Percentiles rank a stretch among this genome's conserved stretches.
Evolutionary conservation across 805 yeast species (phyloP).

Genomic region (Saturnispora mendoncae): DNA sequence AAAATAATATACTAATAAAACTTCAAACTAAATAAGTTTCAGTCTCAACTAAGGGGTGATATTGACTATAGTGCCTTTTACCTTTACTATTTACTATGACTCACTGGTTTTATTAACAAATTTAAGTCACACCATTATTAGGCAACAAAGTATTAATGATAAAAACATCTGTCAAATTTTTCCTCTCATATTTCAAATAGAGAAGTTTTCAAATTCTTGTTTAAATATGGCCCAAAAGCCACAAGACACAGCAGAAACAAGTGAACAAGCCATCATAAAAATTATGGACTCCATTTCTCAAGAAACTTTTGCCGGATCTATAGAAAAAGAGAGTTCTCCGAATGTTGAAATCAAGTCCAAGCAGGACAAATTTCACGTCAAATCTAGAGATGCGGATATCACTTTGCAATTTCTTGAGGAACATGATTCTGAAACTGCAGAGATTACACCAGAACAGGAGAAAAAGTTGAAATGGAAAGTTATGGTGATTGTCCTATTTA

Average conservation of each 20-base stretch:
- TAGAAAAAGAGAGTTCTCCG: background rate
- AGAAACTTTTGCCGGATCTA: background rate
- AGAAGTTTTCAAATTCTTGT: background rate
- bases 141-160: background rate
- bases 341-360: background rate
- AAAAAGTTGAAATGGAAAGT: conserved; percentile 16
- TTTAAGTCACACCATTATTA: background rate
- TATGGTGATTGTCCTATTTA: conserved; percentile 20
- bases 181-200: background rate
- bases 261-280: no score
- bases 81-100: no score
- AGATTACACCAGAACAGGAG: conserved; percentile 18
- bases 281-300: background rate
- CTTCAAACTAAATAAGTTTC: no score
- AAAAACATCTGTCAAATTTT: background rate
- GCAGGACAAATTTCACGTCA: background rate
- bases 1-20: no score
- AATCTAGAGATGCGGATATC: conserved; percentile 23
- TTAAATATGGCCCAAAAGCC: no score
- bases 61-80: no score
- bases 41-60: no score
- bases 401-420: conserved; percentile 22
- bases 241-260: no score
- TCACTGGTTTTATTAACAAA: no score
- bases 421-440: conserved; percentile 17